These are phyloP conservation scores for Primulina huaijiensis DNA, from an alignment of 257 asterid species.

Conservation along the genomic window DNA sequence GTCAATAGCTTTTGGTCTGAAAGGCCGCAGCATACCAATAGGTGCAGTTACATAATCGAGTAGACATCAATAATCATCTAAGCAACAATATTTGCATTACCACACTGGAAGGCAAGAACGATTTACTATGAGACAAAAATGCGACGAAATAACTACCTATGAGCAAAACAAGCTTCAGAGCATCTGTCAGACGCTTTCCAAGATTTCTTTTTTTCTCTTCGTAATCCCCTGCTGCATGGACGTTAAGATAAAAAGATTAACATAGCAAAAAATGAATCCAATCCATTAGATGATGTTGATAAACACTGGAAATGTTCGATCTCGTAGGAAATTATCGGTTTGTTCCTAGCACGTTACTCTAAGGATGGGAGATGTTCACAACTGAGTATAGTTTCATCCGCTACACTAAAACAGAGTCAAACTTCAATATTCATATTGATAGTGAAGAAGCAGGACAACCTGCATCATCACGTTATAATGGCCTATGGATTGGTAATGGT, in stretches of 20 bases:
- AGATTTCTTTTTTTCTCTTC: constrained; percentile 52
- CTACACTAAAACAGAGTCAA: neutral
- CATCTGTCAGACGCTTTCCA: constrained; percentile 67
- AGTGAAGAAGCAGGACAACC: neutral
- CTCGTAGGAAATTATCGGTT: too few species aligned
- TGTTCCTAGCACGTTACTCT: neutral
- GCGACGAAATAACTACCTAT: constrained; percentile 49
- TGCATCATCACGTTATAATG: constrained; percentile 12
- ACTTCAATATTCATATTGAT: neutral
- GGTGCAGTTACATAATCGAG: neutral
- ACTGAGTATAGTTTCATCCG: too few species aligned
- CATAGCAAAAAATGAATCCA: constrained; percentile 14
- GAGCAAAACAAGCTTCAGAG: constrained; percentile 87
- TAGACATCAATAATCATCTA: neutral
- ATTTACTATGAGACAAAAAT: neutral
- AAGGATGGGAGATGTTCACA: neutral
- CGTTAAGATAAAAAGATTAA: neutral
- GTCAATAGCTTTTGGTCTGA: neutral
- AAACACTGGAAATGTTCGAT: neutral
- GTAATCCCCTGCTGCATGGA: constrained; percentile 67
- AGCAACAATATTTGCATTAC: constrained; percentile 4
- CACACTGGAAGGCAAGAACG: neutral
- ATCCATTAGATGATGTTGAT: neutral
- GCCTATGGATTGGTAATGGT: neutral
- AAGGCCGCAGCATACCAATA: neutral